Base-by-base conservation (phyloP, 1,284 basidiomycete genomes). In the Cryptococcus floricola region DNA sequence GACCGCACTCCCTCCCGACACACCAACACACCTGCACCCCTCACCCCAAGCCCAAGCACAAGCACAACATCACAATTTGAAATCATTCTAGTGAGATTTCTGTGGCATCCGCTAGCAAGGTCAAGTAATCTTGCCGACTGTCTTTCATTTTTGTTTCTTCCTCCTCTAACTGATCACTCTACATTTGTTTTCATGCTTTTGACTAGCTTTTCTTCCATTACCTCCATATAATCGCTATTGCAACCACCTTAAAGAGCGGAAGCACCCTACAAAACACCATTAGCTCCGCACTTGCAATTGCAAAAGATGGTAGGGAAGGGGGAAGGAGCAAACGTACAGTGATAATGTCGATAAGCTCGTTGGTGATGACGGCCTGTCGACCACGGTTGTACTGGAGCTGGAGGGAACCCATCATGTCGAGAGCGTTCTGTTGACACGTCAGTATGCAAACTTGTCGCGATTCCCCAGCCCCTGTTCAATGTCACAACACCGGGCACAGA, bases 321-420 rank as follows among this genome's bases (percentile, higher is more conserved):
- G 23, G 25, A 18, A 34, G 31, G 10, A 19, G 3, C 9, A 13
- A 13, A 56, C 62, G 48, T 53, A 65, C 70, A 51, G 71, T 74
- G 59, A 74, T 74, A 55, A 74, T 73, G 58, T 74, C 72, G 65
- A 74, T 74, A 54, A 75, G 67, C 66, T 75, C 74, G 67, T 73
- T 75, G 66, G 76, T 78, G 54, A 98, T 98, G 69, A 91, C 87
- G 65, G 94, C 95, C 83, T 98, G 95, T 77, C 95, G 92, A 83
- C 93, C 94, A 85, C 95, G 90, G 81, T 98, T 98, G 86, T 95
- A 95, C 79, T 94, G 84, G 86, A 95, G 89, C 76, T 89, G 88
- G 57, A 96, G 82, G 52, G 82, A 80, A 64, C 78, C 79, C 70
- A 94, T 94, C 91, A 95, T 94, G 78, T 93, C 91, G 52, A 81